Evolutionary conservation across 2,329 filamentous ascomycete species (phyloP).

Genomic region (Atkinsonella hypoxylon): DNA sequence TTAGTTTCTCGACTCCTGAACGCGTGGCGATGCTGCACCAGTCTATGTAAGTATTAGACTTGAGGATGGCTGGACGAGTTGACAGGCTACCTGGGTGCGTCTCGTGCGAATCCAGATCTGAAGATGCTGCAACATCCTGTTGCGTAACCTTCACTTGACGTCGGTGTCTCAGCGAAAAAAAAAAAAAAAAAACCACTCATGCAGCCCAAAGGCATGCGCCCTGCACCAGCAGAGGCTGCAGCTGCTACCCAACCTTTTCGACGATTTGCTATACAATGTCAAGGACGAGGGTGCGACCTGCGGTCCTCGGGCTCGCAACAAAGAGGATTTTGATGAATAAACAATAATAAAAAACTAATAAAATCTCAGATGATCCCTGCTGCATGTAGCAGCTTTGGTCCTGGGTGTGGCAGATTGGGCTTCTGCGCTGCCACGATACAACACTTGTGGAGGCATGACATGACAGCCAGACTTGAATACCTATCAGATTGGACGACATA

Average conservation of each 20-base stretch:
- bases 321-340: neutral
- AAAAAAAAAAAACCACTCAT: neutral
- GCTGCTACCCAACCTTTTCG: constrained; percentile 1
- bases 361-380: no score
- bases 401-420: neutral
- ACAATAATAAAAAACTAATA: no score
- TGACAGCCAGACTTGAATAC: neutral
- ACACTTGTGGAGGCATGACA: no score
- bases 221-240: neutral
- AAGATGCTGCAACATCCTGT: neutral
- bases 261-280: neutral
- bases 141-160: no score
- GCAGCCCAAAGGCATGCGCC: neutral
- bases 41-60: no score
- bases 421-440: neutral
- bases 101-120: no score
- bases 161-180: no score
- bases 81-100: neutral
- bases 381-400: neutral
- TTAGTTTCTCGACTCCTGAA: no score
- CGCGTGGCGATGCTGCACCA: no score
- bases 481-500: neutral
- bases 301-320: neutral
- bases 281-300: neutral
- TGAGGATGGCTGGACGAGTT: neutral